These are phyloP conservation scores for Sarocladium oryzae DNA, from an alignment of 2,329 filamentous ascomycete species.

Conservation along the genomic window DNA sequence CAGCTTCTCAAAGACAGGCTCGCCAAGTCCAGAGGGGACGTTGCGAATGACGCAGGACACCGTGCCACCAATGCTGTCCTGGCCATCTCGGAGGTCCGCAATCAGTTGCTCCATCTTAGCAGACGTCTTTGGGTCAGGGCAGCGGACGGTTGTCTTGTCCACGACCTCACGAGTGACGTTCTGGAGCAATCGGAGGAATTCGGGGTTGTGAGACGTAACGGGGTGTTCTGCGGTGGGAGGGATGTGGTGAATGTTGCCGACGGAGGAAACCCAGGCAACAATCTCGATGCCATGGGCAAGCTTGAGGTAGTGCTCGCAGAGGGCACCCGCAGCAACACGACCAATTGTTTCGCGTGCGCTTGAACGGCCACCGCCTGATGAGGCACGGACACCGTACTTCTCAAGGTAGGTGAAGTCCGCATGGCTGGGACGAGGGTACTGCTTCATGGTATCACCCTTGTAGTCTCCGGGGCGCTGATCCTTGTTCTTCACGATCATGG, in stretches of 20 bases:
- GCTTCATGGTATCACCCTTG: slow-evolving; percentile 80
- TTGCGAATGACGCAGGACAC: slow-evolving; percentile 92
- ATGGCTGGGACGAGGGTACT: slow-evolving; percentile 85
- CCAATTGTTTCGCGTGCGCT: slow-evolving; percentile 94
- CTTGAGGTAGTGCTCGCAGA: slow-evolving; percentile 86
- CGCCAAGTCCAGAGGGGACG: slow-evolving; percentile 76
- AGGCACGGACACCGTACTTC: slow-evolving; percentile 93
- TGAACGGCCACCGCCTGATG: slow-evolving; percentile 80
- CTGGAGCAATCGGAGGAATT: slow-evolving; percentile 35
- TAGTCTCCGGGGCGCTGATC: slow-evolving; percentile 93
- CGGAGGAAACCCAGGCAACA: slow-evolving; percentile 80
- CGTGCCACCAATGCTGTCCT: slow-evolving; percentile 90
- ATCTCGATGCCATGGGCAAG: slow-evolving; percentile 83
- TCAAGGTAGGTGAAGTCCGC: slow-evolving; percentile 96
- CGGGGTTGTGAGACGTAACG: background rate
- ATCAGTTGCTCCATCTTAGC: slow-evolving; percentile 74
- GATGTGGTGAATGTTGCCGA: slow-evolving; percentile 51
- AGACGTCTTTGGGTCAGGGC: slow-evolving; percentile 61
- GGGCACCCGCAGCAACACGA: slow-evolving; percentile 82
- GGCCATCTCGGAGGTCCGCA: slow-evolving; percentile 65
- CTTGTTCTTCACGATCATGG: slow-evolving; percentile 80
- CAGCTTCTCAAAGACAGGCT: slow-evolving; percentile 93
- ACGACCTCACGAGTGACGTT: slow-evolving; percentile 69
- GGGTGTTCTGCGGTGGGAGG: background rate
- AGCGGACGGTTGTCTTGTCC: slow-evolving; percentile 79